These are phyloP conservation scores for Astrocystis sublimbata DNA, from an alignment of 495 filamentous ascomycete species.

Conservation along the genomic window DNA sequence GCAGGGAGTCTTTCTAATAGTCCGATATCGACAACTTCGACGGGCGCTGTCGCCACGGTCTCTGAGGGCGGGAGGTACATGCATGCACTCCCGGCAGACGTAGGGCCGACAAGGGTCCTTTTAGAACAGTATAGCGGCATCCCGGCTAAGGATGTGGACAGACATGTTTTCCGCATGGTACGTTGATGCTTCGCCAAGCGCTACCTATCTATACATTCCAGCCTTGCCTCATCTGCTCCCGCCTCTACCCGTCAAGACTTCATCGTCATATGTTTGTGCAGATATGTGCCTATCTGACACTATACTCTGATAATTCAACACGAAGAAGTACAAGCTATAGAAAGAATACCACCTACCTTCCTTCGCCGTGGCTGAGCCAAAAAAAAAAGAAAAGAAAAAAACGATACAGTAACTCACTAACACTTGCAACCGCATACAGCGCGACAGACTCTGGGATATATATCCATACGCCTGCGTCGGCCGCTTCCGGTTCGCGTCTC, in stretches of 20 bases:
- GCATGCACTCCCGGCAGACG: conserved; percentile 28
- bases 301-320: no score
- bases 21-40: background rate
- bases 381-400: no score
- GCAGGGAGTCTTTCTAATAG: no score
- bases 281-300: no score
- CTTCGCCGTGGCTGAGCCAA: no score
- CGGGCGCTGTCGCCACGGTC: background rate
- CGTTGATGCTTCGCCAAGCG: conserved; percentile 18
- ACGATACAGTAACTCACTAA: no score
- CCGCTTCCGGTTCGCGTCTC: conserved; percentile 51
- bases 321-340: no score
- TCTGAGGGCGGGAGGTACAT: conserved; percentile 16
- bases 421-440: conserved; percentile 30
- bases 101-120: conserved; percentile 33
- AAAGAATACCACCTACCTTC: no score
- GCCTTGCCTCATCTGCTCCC: no score
- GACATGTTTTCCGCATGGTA: conserved; percentile 52
- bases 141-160: conserved; percentile 42
- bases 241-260: no score
- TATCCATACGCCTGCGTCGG: conserved; percentile 57
- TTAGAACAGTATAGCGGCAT: conserved; percentile 53
- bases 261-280: no score
- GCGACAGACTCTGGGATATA: conserved; percentile 48
- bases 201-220: no score